Evolutionary conservation across 2,329 filamentous ascomycete genomes (phyloP).

Genomic region (Exophiala sideris): DNA sequence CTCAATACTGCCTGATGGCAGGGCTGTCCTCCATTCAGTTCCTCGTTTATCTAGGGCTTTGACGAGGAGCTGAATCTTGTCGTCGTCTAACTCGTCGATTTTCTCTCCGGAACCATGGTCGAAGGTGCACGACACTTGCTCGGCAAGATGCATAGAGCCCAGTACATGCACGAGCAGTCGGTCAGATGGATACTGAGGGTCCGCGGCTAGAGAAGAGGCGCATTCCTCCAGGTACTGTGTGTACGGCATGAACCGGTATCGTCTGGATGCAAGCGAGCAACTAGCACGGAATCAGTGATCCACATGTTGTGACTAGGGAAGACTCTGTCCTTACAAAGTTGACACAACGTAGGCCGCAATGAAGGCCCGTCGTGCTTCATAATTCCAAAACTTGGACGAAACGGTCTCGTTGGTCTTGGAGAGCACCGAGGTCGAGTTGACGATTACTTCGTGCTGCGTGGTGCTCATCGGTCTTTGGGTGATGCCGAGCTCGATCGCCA

Average conservation of each 20-base stretch:
- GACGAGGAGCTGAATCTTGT: conserved; percentile 13
- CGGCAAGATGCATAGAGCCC: conserved; percentile 6
- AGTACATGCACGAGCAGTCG: conserved; percentile 2
- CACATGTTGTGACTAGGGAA: not conserved
- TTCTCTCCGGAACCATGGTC: conserved; percentile 15
- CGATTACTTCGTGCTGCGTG: conserved; percentile 18
- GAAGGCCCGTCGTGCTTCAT: conserved; percentile 15
- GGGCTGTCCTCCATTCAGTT: conserved; percentile 6
- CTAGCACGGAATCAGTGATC: not conserved
- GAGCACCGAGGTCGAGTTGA: not conserved
- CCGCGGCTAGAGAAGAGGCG: conserved; percentile 9
- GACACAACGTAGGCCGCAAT: conserved; percentile 9
- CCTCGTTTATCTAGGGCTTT: conserved; percentile 6
- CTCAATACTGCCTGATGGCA: not conserved
- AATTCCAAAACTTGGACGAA: conserved; percentile 16
- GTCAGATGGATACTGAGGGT: conserved; percentile 17
- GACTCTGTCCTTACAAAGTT: conserved; percentile 5
- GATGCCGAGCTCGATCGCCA: conserved; percentile 27
- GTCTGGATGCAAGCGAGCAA: conserved; percentile 2
- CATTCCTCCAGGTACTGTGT: conserved; percentile 17
- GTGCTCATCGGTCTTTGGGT: conserved; percentile 12
- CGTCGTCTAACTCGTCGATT: conserved; percentile 14
- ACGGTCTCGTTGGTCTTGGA: conserved; percentile 2
- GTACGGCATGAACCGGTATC: conserved; percentile 1
- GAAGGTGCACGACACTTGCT: conserved; percentile 7